A percentile compares a stretch with the other conserved stretches of the same genome.
phyloP scores from a whole-genome alignment of 2,329 filamentous ascomycete genomes.

The Aspergillus tamarii region DNA sequence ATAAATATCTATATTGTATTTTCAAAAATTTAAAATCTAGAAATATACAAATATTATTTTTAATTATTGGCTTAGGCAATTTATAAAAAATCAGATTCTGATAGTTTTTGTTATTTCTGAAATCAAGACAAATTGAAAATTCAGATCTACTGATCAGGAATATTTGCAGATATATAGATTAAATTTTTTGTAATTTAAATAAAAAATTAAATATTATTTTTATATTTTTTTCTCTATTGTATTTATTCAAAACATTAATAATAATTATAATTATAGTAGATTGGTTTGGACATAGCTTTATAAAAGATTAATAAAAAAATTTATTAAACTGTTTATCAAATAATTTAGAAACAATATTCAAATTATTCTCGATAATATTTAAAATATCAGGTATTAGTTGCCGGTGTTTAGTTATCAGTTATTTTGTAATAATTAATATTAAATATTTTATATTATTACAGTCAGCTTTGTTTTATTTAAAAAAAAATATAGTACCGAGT shows the following conservation, averaged over 20 bases:
- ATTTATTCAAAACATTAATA: slow-evolving; percentile 36
- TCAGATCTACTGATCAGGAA: slow-evolving; percentile 37
- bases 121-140: slow-evolving; percentile 27
- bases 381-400: slow-evolving; percentile 24
- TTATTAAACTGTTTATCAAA: slow-evolving; percentile 33
- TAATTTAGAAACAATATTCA: slow-evolving; percentile 27
- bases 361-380: slow-evolving; percentile 30
- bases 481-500: slow-evolving; percentile 33
- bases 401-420: slow-evolving; percentile 37
- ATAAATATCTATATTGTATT: slow-evolving; percentile 15
- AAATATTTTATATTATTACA: slow-evolving; percentile 41
- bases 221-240: slow-evolving; percentile 25
- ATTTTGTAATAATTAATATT: slow-evolving; percentile 41
- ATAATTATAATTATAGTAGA: slow-evolving; percentile 23
- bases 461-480: slow-evolving; percentile 40
- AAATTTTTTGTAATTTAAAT: slow-evolving; percentile 11
- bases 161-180: slow-evolving; percentile 23
- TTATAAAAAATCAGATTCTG: slow-evolving; percentile 31
- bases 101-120: slow-evolving; percentile 21
- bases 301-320: slow-evolving; percentile 31
- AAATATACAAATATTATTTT: slow-evolving; percentile 29
- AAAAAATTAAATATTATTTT: slow-evolving; percentile 24
- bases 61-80: slow-evolving; percentile 23
- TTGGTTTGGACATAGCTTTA: slow-evolving; percentile 5
- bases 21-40: slow-evolving; percentile 20